Conservation (phyloP, 345 rosid genomes). For the Hypericum perforatum region DNA sequence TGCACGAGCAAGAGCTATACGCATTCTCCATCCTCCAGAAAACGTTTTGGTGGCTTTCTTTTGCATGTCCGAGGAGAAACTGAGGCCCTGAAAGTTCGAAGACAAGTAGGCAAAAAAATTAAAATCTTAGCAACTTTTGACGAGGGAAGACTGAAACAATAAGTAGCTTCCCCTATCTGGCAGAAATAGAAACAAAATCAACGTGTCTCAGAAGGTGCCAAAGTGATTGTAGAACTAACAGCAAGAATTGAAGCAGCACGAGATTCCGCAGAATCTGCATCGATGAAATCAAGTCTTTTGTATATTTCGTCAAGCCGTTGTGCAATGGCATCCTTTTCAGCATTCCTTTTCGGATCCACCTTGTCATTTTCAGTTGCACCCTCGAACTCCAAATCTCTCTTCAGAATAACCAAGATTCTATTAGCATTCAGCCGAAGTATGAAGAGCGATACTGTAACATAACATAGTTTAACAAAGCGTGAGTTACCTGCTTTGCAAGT, state of each 20-base stretch:
- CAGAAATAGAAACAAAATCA: too few species aligned
- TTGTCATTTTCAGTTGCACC: conserved; percentile 39
- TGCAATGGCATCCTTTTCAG: conserved; percentile 49
- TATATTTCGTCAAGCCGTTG: conserved; percentile 80
- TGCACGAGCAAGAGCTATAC: conserved; percentile 97
- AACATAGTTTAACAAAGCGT: conserved; percentile 4
- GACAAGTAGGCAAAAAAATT: background rate
- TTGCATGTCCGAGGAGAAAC: conserved; percentile 95
- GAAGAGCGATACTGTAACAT: background rate
- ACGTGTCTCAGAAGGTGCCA: conserved; percentile 1
- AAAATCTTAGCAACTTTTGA: conserved; percentile 8
- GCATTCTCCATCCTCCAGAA: conserved; percentile 99
- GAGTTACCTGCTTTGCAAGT: conserved; percentile 58
- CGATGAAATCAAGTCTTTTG: conserved; percentile 88
- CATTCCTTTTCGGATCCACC: conserved; percentile 31
- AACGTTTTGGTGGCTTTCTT: conserved; percentile 65
- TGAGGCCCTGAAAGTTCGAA: conserved; percentile 67
- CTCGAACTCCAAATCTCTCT: conserved; percentile 68
- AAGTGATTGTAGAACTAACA: conserved; percentile 32
- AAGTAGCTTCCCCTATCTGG: too few species aligned
- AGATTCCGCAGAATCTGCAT: conserved; percentile 89
- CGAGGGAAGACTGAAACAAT: background rate
- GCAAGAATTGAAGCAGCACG: conserved; percentile 98
- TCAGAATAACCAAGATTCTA: conserved; percentile 16
- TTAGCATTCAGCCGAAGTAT: conserved; percentile 13